A percentile compares a stretch with the other conserved stretches of the same genome.
phyloP scores from a whole-genome alignment of 768 basidiomycete genomes.

The Mycena pura region DNA sequence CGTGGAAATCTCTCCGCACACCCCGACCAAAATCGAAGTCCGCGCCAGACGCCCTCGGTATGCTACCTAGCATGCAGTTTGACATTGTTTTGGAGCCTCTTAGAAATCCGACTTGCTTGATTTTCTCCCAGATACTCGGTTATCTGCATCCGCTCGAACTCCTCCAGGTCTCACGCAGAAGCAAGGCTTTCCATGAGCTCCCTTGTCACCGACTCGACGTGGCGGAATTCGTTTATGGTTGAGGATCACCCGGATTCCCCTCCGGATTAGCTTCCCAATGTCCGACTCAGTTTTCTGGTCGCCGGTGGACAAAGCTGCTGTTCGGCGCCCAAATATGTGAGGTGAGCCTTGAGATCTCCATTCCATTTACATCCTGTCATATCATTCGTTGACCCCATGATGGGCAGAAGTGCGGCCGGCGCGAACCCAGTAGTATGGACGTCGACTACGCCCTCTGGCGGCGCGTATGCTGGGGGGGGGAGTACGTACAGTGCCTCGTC shows the following conservation, averaged over 20 bases:
- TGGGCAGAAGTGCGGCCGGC: not conserved
- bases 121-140: not conserved
- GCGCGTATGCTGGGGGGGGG: not conserved
- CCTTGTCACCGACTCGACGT: not conserved
- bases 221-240: not conserved
- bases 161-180: not conserved
- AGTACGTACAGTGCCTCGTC: not conserved
- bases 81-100: not conserved
- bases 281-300: not conserved
- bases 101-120: not conserved
- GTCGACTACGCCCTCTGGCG: not conserved
- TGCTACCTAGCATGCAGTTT: not conserved
- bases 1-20: not conserved
- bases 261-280: not conserved
- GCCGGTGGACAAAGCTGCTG: not conserved
- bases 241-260: not conserved
- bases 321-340: not conserved
- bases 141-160: conserved; percentile 7
- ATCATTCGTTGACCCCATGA: not conserved
- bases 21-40: not conserved
- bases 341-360: not conserved
- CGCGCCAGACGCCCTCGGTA: not conserved
- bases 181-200: not conserved
- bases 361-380: not conserved
- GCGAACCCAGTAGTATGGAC: not conserved